phyloP scores from a whole-genome alignment of 257 asterid species.

The Anisodus tanguticus region DNA sequence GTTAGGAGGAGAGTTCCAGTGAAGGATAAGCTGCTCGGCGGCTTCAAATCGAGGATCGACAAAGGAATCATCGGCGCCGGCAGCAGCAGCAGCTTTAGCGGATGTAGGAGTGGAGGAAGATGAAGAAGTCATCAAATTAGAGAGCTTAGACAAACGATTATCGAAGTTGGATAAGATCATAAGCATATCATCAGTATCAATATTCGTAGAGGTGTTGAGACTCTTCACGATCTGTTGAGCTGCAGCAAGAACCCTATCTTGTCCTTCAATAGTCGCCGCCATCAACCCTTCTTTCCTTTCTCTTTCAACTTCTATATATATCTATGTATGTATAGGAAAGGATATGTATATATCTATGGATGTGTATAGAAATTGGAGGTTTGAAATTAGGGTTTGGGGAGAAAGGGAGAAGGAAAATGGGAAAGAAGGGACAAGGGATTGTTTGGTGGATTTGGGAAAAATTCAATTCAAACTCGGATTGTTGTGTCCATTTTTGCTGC shows the following conservation, averaged over 20 bases:
- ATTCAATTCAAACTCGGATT: constrained; percentile 1
- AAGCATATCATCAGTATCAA: constrained; percentile 73
- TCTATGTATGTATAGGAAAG: not conserved
- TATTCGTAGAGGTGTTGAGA: constrained; percentile 62
- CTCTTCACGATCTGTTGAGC: constrained; percentile 95
- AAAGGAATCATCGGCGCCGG: constrained; percentile 40
- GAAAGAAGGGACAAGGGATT: not conserved
- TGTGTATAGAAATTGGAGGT: not conserved
- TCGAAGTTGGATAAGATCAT: constrained; percentile 75
- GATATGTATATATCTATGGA: not conserved
- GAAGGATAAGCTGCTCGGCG: constrained; percentile 63
- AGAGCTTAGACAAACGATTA: constrained; percentile 74
- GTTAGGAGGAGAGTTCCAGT: constrained; percentile 39
- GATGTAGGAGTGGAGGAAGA: constrained; percentile 31
- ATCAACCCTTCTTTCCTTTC: constrained; percentile 29
- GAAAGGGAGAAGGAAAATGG: not conserved
- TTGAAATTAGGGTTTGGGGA: constrained; percentile 18
- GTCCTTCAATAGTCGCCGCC: constrained; percentile 75
- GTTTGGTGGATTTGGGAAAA: not conserved
- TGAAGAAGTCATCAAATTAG: constrained; percentile 49
- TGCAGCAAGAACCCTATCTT: constrained; percentile 82
- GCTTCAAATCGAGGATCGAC: constrained; percentile 52
- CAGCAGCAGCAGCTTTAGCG: constrained; percentile 28
- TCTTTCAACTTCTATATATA: not conserved
- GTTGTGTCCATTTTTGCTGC: constrained; percentile 26